Conservation (phyloP, 257 asterid species). For the Ballota nigra region DNA sequence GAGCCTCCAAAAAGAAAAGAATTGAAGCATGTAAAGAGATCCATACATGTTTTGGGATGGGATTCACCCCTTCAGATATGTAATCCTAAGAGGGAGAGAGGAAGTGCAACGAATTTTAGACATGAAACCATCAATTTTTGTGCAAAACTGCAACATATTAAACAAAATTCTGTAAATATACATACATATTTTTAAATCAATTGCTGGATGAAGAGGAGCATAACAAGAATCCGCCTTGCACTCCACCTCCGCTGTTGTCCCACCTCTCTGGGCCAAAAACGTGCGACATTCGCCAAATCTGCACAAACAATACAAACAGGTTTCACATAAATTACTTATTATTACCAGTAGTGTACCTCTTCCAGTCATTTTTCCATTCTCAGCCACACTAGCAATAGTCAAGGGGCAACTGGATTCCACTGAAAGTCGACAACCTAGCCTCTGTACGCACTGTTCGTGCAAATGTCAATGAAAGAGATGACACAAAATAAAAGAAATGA, state of each 20-base stretch:
- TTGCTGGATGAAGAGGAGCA: slow-evolving; percentile 39
- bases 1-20: too few species aligned
- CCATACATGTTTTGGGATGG: too few species aligned
- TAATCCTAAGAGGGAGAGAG: too few species aligned
- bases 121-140: too few species aligned
- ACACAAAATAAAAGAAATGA: too few species aligned
- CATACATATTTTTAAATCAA: too few species aligned
- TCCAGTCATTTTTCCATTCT: slow-evolving; percentile 53
- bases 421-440: slow-evolving; percentile 95
- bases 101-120: too few species aligned
- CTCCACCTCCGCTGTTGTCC: slow-evolving; percentile 50
- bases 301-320: slow-evolving; percentile 20
- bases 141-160: too few species aligned
- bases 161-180: too few species aligned
- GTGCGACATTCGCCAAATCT: slow-evolving; percentile 95
- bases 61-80: too few species aligned
- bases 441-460: slow-evolving; percentile 33
- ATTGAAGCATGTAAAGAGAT: too few species aligned
- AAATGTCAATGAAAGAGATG: too few species aligned
- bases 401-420: slow-evolving; percentile 90
- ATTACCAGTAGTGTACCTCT: slow-evolving; percentile 61
- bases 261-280: slow-evolving; percentile 81
- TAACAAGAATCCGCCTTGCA: slow-evolving; percentile 60
- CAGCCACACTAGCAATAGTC: slow-evolving; percentile 91
- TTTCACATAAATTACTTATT: neutral